Percentiles rank a stretch among this genome's conserved stretches.
phyloP scores from a whole-genome alignment of 352 stramenopile genomes.

The Phytopythium vexans region DNA sequence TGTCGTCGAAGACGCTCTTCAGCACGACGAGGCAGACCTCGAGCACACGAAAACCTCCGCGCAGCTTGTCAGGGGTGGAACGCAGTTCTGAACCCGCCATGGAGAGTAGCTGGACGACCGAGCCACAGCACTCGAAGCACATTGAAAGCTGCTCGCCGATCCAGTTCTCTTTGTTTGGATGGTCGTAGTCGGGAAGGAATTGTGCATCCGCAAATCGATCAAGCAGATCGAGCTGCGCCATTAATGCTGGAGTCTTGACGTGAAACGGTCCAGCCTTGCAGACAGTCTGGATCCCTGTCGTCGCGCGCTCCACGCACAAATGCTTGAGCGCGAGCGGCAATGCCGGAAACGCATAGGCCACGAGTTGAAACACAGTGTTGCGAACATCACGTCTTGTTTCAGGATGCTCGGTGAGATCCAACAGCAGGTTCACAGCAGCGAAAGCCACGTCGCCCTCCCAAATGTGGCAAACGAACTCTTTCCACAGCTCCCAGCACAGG shows the following conservation, averaged over 20 bases:
- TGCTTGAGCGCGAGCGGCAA: constrained; percentile 34
- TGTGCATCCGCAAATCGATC: constrained; percentile 33
- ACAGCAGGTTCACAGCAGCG: constrained; percentile 25
- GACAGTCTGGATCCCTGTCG: constrained; percentile 37
- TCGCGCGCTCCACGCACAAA: constrained; percentile 41
- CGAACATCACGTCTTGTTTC: constrained; percentile 15
- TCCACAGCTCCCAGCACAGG: constrained; percentile 53
- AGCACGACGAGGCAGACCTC: constrained; percentile 56
- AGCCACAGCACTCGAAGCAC: constrained; percentile 66
- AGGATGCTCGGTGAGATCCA: constrained; percentile 23
- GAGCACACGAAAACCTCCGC: constrained; percentile 53
- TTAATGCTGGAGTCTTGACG: constrained; percentile 28
- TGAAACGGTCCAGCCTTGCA: constrained; percentile 56
- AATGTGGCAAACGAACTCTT: constrained; percentile 50
- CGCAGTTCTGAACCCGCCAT: background rate
- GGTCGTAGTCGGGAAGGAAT: constrained; percentile 41
- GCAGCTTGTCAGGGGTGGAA: constrained; percentile 9
- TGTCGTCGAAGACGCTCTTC: constrained; percentile 56
- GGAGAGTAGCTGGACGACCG: constrained; percentile 48
- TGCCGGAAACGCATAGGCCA: constrained; percentile 45
- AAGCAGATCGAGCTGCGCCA: constrained; percentile 42
- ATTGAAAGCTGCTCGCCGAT: constrained; percentile 57
- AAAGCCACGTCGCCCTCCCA: constrained; percentile 35
- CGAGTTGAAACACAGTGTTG: constrained; percentile 25
- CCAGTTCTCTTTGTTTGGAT: constrained; percentile 50